Conservation (phyloP, 805 yeast species). For the Yamadazyma phyllophila region DNA sequence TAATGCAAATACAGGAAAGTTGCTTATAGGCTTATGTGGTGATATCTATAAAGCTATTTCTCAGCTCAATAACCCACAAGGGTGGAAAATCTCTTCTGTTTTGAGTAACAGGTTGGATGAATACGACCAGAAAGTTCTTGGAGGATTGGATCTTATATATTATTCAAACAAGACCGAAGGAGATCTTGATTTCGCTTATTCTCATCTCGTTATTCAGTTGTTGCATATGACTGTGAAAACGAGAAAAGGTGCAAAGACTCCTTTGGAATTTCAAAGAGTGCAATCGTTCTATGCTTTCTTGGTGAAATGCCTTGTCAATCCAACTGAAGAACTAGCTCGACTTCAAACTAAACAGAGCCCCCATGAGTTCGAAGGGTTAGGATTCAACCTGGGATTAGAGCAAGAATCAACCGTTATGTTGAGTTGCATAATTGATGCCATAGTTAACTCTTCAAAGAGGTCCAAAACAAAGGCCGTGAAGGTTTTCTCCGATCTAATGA, state of each 20-base stretch:
- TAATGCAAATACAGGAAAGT: slow-evolving; percentile 6
- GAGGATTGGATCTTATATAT: not conserved
- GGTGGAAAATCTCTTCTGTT: not conserved
- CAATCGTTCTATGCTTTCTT: not conserved
- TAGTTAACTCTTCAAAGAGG: slow-evolving; percentile 30
- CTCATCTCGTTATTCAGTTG: not conserved
- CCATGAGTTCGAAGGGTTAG: not conserved
- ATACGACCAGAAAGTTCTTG: not conserved
- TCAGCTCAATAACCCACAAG: no score
- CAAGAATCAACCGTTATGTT: not conserved
- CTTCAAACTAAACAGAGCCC: not conserved
- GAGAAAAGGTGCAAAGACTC: not conserved
- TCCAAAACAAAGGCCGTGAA: slow-evolving; percentile 58
- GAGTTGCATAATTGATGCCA: not conserved
- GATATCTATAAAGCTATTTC: slow-evolving; percentile 2
- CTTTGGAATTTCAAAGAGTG: not conserved
- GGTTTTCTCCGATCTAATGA: slow-evolving; percentile 54
- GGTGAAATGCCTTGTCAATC: not conserved
- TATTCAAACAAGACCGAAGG: not conserved
- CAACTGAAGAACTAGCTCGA: not conserved
- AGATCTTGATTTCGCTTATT: slow-evolving; percentile 2
- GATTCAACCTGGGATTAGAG: not conserved
- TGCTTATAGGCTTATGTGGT: slow-evolving; percentile 8
- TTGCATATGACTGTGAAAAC: not conserved
- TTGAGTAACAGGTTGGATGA: not conserved